These are phyloP conservation scores for Rhododendron williamsianum DNA, from an alignment of 148 eudicot genomes.

Conservation along the genomic window DNA sequence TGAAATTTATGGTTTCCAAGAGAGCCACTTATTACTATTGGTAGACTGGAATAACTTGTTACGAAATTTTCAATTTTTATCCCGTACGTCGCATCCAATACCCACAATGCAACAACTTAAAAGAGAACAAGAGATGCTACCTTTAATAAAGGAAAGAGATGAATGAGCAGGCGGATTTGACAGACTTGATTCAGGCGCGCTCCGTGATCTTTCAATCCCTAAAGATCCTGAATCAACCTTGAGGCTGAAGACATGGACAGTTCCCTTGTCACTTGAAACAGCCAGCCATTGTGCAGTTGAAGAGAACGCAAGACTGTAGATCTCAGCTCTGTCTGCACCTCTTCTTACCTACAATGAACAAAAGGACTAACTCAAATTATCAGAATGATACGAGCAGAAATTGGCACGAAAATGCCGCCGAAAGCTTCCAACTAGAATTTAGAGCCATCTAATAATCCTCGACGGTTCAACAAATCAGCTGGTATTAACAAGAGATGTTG, in stretches of 20 bases:
- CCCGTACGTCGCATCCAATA: not conserved
- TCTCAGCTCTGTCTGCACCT: constrained; percentile 69
- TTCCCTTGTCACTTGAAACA: constrained; percentile 68
- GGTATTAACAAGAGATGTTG: not conserved
- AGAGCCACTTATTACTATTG: not conserved
- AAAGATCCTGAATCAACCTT: constrained; percentile 55
- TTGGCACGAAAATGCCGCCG: not conserved
- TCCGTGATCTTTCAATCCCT: constrained; percentile 28
- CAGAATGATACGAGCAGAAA: not conserved
- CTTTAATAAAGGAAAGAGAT: constrained; percentile 65
- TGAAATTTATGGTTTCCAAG: not conserved
- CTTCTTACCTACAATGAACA: constrained; percentile 51
- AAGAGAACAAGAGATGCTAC: constrained; percentile 21
- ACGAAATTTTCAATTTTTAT: not conserved
- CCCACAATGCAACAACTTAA: not conserved
- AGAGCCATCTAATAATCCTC: not conserved
- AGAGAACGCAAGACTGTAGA: constrained; percentile 66
- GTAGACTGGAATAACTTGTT: not conserved
- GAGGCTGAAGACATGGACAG: constrained; percentile 64
- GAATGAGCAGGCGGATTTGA: constrained; percentile 43
- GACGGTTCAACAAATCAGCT: not conserved
- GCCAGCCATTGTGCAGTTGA: constrained; percentile 64
- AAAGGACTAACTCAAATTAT: not conserved
- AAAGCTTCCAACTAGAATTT: not conserved
- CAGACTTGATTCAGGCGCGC: constrained; percentile 30